Conservation (phyloP, 108 stramenopile genomes). For the Pseudonitzschia delicatissima region DNA sequence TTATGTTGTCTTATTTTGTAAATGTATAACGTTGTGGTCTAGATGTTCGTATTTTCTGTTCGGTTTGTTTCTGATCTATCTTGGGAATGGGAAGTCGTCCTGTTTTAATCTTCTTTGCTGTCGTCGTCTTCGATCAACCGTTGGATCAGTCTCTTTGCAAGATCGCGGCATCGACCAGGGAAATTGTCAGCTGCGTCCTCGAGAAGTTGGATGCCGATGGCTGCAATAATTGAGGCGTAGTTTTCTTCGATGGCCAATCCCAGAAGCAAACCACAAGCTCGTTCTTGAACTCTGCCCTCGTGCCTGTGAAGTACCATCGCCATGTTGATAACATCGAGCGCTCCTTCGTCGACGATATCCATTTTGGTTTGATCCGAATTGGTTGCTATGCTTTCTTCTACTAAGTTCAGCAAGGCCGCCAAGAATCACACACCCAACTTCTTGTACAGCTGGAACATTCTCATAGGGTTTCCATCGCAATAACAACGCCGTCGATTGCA, state of each 20-base stretch:
- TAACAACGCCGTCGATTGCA: constrained; percentile 57
- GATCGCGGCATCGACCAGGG: constrained; percentile 48
- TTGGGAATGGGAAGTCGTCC: too few species aligned
- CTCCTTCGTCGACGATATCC: constrained; percentile 61
- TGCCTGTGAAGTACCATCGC: constrained; percentile 71
- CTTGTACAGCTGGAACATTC: constrained; percentile 56
- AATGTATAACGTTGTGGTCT: too few species aligned
- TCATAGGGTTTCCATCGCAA: constrained; percentile 66
- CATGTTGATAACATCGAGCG: constrained; percentile 68
- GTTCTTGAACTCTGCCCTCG: constrained; percentile 48
- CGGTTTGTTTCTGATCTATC: too few species aligned
- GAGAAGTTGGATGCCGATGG: constrained; percentile 55
- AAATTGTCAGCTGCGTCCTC: constrained; percentile 40
- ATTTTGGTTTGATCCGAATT: constrained; percentile 57
- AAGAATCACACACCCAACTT: constrained; percentile 69
- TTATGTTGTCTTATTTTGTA: too few species aligned
- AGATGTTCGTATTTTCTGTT: too few species aligned
- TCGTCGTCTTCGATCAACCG: constrained; percentile 22
- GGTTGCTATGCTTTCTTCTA: constrained; percentile 36
- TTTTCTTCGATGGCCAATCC: constrained; percentile 53
- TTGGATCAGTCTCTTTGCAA: constrained; percentile 14
- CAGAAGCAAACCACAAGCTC: constrained; percentile 52
- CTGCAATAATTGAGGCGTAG: constrained; percentile 49
- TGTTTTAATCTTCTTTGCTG: constrained; percentile 1
- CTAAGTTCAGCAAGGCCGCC: constrained; percentile 44